Conservation (phyloP, 164 flowering plant genomes). For the Berberis thunbergii region DNA sequence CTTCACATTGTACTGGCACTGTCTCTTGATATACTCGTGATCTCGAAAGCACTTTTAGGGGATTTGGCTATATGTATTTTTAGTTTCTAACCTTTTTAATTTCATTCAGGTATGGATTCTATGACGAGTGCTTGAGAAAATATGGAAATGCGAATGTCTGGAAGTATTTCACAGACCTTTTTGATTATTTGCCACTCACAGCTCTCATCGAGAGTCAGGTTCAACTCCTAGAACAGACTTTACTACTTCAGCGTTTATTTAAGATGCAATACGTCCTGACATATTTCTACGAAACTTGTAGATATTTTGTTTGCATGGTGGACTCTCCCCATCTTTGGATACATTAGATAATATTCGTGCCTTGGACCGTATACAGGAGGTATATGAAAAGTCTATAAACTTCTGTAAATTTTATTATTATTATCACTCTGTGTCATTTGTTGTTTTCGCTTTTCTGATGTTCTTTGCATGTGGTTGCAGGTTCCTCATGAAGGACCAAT, state of each 20-base stretch:
- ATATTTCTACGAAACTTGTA: slow-evolving; percentile 11
- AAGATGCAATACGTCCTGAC: background rate
- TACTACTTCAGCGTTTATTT: background rate
- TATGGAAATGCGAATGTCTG: slow-evolving; percentile 89
- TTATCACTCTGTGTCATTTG: background rate
- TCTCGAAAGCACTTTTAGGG: too few relatives aligned
- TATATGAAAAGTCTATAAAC: slow-evolving; percentile 6
- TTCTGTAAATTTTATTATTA: too few relatives aligned
- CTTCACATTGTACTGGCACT: too few relatives aligned
- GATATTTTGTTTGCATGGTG: slow-evolving; percentile 87
- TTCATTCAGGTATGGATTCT: slow-evolving; percentile 54
- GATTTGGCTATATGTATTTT: background rate
- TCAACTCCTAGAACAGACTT: slow-evolving; percentile 3
- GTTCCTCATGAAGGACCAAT: slow-evolving; percentile 93
- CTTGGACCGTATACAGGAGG: slow-evolving; percentile 86
- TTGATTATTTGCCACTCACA: slow-evolving; percentile 76
- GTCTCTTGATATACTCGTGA: too few relatives aligned
- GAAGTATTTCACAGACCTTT: slow-evolving; percentile 82
- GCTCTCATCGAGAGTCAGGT: slow-evolving; percentile 91
- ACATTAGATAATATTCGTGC: slow-evolving; percentile 72
- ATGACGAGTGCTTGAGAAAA: slow-evolving; percentile 68
- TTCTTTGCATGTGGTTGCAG: slow-evolving; percentile 17
- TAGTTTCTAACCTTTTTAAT: background rate
- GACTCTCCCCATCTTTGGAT: slow-evolving; percentile 79
- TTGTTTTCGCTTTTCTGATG: slow-evolving; percentile 3